phyloP scores from a whole-genome alignment of 208 protist genomes.

The Crithidia sp. region DNA sequence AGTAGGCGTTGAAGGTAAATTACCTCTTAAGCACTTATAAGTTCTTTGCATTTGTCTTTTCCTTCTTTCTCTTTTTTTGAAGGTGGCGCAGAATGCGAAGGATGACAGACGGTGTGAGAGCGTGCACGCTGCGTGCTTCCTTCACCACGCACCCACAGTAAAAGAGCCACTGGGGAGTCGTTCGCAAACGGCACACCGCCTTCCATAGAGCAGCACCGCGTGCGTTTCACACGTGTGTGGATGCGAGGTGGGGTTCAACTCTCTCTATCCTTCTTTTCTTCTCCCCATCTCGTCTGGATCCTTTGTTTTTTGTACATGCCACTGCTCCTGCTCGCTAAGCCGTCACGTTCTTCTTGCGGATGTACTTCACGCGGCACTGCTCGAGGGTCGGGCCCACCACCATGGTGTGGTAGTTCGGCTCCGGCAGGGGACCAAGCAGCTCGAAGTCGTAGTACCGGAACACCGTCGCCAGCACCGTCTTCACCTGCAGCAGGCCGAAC shows the following conservation, averaged over 20 bases:
- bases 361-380: constrained; percentile 81
- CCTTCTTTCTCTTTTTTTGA: constrained; percentile 1
- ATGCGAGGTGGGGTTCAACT: neutral
- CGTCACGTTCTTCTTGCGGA: constrained; percentile 55
- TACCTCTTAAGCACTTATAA: no score
- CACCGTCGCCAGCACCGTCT: constrained; percentile 88
- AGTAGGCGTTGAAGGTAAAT: no score
- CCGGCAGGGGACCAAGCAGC: constrained; percentile 69
- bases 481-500: constrained; percentile 94
- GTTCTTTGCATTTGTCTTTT: neutral
- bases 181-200: no score
- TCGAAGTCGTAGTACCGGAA: constrained; percentile 91
- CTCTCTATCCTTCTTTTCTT: neutral
- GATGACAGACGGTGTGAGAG: no score
- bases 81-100: no score
- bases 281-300: neutral
- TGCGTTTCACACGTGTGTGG: no score
- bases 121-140: no score
- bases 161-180: no score
- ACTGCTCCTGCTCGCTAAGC: constrained; percentile 7
- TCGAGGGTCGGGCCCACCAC: constrained; percentile 79
- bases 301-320: constrained; percentile 3
- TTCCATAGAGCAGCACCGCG: no score
- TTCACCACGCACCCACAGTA: no score
- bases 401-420: constrained; percentile 90